Evolutionary conservation across 129 eudicot genomes (phyloP), one percentile per base, ranked within the genome.

Genomic region (Mikania micrantha): DNA sequence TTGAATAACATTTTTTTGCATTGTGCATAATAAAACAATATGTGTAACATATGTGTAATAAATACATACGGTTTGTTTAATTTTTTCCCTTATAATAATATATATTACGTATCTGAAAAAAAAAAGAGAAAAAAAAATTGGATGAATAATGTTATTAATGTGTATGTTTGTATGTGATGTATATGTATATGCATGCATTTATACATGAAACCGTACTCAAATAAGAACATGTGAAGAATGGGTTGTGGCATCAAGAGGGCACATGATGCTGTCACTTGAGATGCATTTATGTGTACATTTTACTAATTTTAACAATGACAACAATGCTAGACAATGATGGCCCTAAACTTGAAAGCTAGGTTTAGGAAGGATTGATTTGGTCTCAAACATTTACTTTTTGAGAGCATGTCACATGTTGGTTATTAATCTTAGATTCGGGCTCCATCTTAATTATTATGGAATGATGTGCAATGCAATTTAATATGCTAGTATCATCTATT

Each of bases 381-480:
- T 60, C 64, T 74, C 58, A 67, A 71, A 72, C 76, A 75, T 50
- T 58, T 64, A 66, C 66, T 74, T 52, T 74, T 64, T 56, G 48
- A 50, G 64, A 76, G 75, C 85, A 80, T 63, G 78, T 81, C 85
- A 81, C 85, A 76, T 81, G 85, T 76, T 53, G 60, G 68, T 69
- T 74, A 53, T 74, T 64, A 74, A 77, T 81, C 56, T 28, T 40
- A 21, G 52, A 20, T 32, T 39, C 60, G 66, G 81, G 82, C 64
- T 76, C 81, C 76, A 81, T 63, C 15, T 73, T 74, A 59, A 52
- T 50, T 35, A 63, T 60, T 19, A 29, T 29, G 27, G 38, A 41
- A 28, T 52, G 47, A 64, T 31, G 9, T 53, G 27, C 20, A 6
- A 77, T 58, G 49, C 40, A 69, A 69, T 29, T 48, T 31, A 31